These are phyloP conservation scores for Pseudogymnoascus sp. DNA, from an alignment of 2,329 filamentous ascomycete genomes.

Conservation along the genomic window DNA sequence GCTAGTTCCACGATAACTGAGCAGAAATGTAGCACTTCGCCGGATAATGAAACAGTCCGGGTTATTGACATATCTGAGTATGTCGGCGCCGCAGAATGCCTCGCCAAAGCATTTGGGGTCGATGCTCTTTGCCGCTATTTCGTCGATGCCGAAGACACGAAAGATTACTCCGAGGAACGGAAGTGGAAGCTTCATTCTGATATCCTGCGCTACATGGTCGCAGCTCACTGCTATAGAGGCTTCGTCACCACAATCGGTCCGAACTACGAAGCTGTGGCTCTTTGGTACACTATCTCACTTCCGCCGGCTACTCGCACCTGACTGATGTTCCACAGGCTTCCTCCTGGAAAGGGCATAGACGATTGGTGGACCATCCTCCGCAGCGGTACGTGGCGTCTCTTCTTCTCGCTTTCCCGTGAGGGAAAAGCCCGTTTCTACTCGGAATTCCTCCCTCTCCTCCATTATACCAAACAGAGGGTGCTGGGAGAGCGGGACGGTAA, in stretches of 20 bases:
- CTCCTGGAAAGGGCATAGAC: constrained; percentile 67
- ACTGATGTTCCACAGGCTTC: constrained; percentile 50
- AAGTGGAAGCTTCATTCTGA: constrained; percentile 72
- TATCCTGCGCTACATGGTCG: constrained; percentile 71
- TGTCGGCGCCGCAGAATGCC: constrained; percentile 62
- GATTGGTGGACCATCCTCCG: constrained; percentile 65
- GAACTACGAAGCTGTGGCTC: constrained; percentile 69
- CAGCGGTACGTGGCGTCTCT: constrained; percentile 70
- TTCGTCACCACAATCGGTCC: constrained; percentile 68
- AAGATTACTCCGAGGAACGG: constrained; percentile 54
- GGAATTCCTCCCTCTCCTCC: constrained; percentile 69
- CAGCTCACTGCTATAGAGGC: constrained; percentile 68
- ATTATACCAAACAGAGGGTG: constrained; percentile 62
- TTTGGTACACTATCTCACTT: constrained; percentile 54
- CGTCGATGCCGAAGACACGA: constrained; percentile 63
- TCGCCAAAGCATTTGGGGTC: constrained; percentile 70
- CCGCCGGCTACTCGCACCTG: neutral
- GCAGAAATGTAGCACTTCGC: constrained; percentile 27
- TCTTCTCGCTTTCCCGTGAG: constrained; percentile 67
- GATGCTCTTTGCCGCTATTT: constrained; percentile 72
- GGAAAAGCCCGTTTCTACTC: constrained; percentile 67
- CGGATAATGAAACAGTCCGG: constrained; percentile 42
- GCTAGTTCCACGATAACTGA: constrained; percentile 19
- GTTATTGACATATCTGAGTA: constrained; percentile 59
- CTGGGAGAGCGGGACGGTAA: constrained; percentile 61